Evolutionary conservation across 371 early-diverging fungal species (phyloP).

Genomic region (Mortierella sp.): DNA sequence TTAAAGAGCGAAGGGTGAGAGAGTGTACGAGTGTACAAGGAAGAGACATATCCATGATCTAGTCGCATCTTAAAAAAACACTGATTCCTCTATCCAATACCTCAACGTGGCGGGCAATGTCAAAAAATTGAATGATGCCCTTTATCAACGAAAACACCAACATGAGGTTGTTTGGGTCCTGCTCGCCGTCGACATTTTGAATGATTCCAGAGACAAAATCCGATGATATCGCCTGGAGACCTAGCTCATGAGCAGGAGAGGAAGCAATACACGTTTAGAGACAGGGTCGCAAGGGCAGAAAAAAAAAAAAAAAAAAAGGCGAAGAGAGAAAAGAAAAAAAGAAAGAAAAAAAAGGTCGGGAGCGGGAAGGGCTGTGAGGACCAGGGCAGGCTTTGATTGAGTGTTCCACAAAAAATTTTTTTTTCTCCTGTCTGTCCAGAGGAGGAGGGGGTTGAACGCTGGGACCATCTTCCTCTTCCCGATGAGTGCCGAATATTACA

Average conservation of each 20-base stretch:
- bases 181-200: conserved; percentile 93
- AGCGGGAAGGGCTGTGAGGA: neutral
- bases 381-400: neutral
- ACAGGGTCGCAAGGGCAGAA: no score
- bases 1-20: conserved; percentile 18
- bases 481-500: no score
- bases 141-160: conserved; percentile 77
- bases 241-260: conserved; percentile 1
- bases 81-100: conserved; percentile 37
- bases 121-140: conserved; percentile 67
- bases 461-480: no score
- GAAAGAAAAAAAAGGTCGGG: neutral
- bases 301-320: neutral
- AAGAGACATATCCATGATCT: neutral
- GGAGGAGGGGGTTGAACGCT: neutral
- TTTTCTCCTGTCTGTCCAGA: neutral
- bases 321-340: neutral
- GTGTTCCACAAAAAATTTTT: no score
- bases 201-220: conserved; percentile 85
- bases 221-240: conserved; percentile 38
- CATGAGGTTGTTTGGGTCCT: conserved; percentile 93
- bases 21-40: neutral
- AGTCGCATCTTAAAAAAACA: neutral
- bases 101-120: conserved; percentile 75
- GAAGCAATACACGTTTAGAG: no score